Evolutionary conservation across 2,329 filamentous ascomycete genomes (phyloP), one percentile per base, ranked within the genome.

Genomic region (Sporothrix pseudoabietina): DNA sequence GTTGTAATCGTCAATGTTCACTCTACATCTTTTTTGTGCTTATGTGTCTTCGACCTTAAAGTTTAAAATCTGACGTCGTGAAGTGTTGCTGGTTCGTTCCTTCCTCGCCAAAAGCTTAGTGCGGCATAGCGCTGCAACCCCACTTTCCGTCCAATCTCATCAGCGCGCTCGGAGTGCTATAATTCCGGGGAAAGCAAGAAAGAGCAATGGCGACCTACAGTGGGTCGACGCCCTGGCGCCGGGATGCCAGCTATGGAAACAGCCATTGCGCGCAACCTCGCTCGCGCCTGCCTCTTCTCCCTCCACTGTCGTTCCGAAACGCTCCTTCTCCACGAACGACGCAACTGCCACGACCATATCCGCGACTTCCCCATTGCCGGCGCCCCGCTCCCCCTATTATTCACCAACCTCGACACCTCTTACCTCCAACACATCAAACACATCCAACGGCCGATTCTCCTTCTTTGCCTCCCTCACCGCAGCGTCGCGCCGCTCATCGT

Each of bases 111-210:
- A 39, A 32, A 12, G 35, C 30, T 49, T 49, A 49, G 41, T 41
- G 63, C 26, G 26, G 12, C 22, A 32, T 8, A 52, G n/a, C 16
- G 8, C 16, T 49, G 16, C 3, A 19, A 26, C 65, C 47, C 66
- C 66, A 41, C 66, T 41, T 69, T 54, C 39, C 12, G 16, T 35
- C 65, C 41, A 49, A 30, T 39, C 55, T 55, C 14, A 35, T 8
- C 54, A 47, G 44, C 14, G 32, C 4, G 44, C n/a, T 65, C 72
- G 69, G 72, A 72, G 41, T 22, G 52, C 69, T 72, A 65, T 74
- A 75, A 68, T 74, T 75, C 74, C 74, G 72, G 65, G 22, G 22
- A 32, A 41, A 32, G 19, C 57, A 16, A 32, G 52, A 71, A 12
- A 22, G 26, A 22, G 47, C 59, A 35, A 68, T 41, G 49, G 35